Evolutionary conservation across 2,329 filamentous ascomycete genomes (phyloP).

Genomic region (Scytalidium sp.): DNA sequence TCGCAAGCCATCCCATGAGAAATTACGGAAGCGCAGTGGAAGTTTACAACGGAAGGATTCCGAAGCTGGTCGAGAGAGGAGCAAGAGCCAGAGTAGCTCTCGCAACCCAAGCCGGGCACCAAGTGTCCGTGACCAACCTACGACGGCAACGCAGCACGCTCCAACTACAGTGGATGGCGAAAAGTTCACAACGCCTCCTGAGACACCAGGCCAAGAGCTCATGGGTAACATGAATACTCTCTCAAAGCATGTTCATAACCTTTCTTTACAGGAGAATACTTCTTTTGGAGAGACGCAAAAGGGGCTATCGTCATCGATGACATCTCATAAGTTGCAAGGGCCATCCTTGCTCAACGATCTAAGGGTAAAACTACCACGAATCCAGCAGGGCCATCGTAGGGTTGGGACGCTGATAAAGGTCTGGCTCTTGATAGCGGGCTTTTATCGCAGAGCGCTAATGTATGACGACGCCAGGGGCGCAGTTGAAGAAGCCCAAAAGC

Average conservation of each 20-base stretch:
- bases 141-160: slow-evolving; percentile 27
- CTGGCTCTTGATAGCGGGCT: slow-evolving; percentile 85
- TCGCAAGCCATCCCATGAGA: slow-evolving; percentile 32
- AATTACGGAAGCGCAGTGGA: slow-evolving; percentile 31
- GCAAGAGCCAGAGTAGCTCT: slow-evolving; percentile 43
- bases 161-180: slow-evolving; percentile 49
- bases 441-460: slow-evolving; percentile 81
- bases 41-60: slow-evolving; percentile 36
- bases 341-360: background rate
- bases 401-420: slow-evolving; percentile 65
- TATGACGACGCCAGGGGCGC: slow-evolving; percentile 78
- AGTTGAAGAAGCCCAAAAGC: slow-evolving; percentile 74
- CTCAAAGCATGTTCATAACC: background rate
- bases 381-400: slow-evolving; percentile 48
- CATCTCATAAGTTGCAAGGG: background rate
- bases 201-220: slow-evolving; percentile 30
- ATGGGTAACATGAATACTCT: background rate
- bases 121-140: background rate
- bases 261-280: background rate
- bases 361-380: slow-evolving; percentile 46
- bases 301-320: slow-evolving; percentile 5
- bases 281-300: slow-evolving; percentile 23
- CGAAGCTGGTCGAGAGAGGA: slow-evolving; percentile 44
- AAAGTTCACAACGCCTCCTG: slow-evolving; percentile 45
- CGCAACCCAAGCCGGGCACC: slow-evolving; percentile 37